Evolutionary conservation across 371 early-diverging fungal species (phyloP).

Genomic region (Mortierella sp.): DNA sequence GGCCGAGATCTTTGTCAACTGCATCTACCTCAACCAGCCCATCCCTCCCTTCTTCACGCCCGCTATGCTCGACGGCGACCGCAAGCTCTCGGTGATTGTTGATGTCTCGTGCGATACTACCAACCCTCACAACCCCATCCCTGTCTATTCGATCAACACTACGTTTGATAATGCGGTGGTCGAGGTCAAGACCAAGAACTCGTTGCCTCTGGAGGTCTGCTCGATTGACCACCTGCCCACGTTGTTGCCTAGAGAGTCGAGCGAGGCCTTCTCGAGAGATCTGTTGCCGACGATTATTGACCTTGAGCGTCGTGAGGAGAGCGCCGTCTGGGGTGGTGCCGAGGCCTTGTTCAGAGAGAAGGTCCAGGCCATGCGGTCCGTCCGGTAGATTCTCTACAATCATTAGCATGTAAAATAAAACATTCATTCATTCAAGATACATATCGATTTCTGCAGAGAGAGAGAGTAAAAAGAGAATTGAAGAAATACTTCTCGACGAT

Average conservation of each 20-base stretch:
- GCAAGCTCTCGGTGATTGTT: slow-evolving; percentile 86
- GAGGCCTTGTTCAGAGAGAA: slow-evolving; percentile 87
- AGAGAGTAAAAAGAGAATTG: neutral
- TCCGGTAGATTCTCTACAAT: slow-evolving; percentile 3
- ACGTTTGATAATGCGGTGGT: slow-evolving; percentile 94
- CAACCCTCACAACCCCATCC: slow-evolving; percentile 97
- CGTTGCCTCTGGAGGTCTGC: slow-evolving; percentile 85
- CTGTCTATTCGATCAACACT: slow-evolving; percentile 91
- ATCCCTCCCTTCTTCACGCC: slow-evolving; percentile 96
- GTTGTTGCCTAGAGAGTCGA: slow-evolving; percentile 93
- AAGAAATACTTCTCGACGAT: neutral
- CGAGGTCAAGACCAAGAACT: slow-evolving; percentile 70
- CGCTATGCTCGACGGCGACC: slow-evolving; percentile 77
- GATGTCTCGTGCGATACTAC: slow-evolving; percentile 98
- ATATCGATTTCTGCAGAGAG: neutral
- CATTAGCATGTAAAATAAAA: slow-evolving; percentile 24
- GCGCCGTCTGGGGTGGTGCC: slow-evolving; percentile 91
- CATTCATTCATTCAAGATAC: neutral
- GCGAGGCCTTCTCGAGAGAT: slow-evolving; percentile 88
- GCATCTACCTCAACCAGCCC: slow-evolving; percentile 92
- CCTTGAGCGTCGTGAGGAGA: slow-evolving; percentile 69
- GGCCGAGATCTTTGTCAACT: slow-evolving; percentile 96
- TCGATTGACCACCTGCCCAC: slow-evolving; percentile 98
- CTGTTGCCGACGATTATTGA: slow-evolving; percentile 87
- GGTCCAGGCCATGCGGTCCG: slow-evolving; percentile 47